Percentiles rank a stretch among this genome's conserved stretches.
Evolutionary conservation across 2,329 filamentous ascomycete species (phyloP).

Genomic region (Xylariales sp.): DNA sequence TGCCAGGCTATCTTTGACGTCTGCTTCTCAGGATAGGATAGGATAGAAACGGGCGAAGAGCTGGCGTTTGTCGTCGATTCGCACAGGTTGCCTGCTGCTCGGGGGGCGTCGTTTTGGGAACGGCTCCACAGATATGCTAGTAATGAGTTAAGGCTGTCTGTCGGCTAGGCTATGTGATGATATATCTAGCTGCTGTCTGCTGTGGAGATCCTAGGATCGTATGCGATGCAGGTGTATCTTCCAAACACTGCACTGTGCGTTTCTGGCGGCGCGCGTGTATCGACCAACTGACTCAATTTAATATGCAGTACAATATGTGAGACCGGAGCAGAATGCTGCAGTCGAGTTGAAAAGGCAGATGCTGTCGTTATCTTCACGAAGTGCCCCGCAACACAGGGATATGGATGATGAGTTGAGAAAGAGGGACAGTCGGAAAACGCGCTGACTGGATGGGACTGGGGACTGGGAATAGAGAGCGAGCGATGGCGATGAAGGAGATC

Average conservation of each 20-base stretch:
- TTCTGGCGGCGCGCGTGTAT: constrained; percentile 4
- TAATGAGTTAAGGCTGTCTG: constrained; percentile 3
- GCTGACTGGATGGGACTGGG: constrained; percentile 5
- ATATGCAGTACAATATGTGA: constrained; percentile 3
- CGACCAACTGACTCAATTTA: not conserved
- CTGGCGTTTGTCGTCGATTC: constrained; percentile 7
- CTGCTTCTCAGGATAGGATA: constrained; percentile 4
- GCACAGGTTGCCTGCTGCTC: constrained; percentile 7
- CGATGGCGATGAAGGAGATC: constrained; percentile 9
- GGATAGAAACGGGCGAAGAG: constrained; percentile 7
- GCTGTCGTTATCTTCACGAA: constrained; percentile 9
- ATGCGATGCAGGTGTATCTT: constrained; percentile 9
- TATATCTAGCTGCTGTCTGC: constrained; percentile 5
- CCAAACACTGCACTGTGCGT: constrained; percentile 6
- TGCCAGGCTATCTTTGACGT: constrained; percentile 12
- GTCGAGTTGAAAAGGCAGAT: constrained; percentile 1
- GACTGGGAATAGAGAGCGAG: not conserved
- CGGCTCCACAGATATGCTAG: constrained; percentile 6
- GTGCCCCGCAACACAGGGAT: no score
- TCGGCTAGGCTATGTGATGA: no score
- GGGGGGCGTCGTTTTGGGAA: constrained; percentile 2
- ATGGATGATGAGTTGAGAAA: no score
- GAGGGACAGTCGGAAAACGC: constrained; percentile 9
- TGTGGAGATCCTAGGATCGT: constrained; percentile 3
- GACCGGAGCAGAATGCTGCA: not conserved